Evolutionary conservation across 352 stramenopile species (phyloP).

Genomic region (Paralagenidium karlingii): DNA sequence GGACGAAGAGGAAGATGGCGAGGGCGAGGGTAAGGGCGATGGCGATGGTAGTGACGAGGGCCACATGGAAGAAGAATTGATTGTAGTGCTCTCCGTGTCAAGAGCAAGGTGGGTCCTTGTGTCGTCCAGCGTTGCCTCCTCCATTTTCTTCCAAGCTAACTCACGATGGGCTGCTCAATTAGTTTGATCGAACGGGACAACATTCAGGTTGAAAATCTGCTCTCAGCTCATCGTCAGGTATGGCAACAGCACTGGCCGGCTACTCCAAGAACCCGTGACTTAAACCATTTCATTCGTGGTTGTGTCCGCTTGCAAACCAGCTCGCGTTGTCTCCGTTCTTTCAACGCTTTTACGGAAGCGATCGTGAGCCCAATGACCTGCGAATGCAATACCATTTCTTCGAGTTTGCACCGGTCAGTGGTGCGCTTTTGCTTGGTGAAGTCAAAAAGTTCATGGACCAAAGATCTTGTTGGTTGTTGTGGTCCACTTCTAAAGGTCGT

Average conservation of each 20-base stretch:
- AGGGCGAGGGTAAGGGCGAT: too few species aligned
- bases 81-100: too few species aligned
- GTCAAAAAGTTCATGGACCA: not conserved
- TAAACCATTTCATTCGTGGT: constrained; percentile 4
- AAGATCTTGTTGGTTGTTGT: constrained; percentile 1
- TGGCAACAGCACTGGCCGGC: too few species aligned
- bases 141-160: too few species aligned
- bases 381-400: constrained; percentile 8
- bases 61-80: too few species aligned
- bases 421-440: too few species aligned
- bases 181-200: too few species aligned
- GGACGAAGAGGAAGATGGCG: too few species aligned
- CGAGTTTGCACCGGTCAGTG: constrained; percentile 10
- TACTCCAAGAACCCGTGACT: not conserved
- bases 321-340: constrained; percentile 11
- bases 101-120: too few species aligned
- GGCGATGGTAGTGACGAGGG: too few species aligned
- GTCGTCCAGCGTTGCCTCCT: too few species aligned
- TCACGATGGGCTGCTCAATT: too few species aligned
- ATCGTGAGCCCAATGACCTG: not conserved
- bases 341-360: constrained; percentile 7
- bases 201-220: constrained; percentile 4
- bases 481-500: not conserved
- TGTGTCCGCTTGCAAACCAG: constrained; percentile 1
- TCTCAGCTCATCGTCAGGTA: constrained; percentile 2